Evolutionary conservation across 176 grass and related monocot species (phyloP).

Genomic region (Avena atlantica): DNA sequence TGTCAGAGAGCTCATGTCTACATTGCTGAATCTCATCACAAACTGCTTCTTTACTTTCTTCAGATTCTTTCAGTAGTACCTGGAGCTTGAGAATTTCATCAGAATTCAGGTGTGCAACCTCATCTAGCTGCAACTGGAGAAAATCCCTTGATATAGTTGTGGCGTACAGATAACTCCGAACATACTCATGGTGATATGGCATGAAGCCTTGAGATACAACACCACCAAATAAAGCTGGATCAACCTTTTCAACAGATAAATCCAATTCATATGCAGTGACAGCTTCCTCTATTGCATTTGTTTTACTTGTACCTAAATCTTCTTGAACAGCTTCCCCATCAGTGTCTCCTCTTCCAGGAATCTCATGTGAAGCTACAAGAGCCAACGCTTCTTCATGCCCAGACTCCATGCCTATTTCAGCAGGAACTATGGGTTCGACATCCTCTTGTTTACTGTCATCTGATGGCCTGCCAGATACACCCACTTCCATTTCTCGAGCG

Average conservation of each 20-base stretch:
- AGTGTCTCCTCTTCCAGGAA: slow-evolving; percentile 35
- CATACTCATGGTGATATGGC: slow-evolving; percentile 55
- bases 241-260: slow-evolving; percentile 44
- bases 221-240: slow-evolving; percentile 35
- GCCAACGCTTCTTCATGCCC: slow-evolving; percentile 25
- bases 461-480: slow-evolving; percentile 38
- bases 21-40: slow-evolving; percentile 65
- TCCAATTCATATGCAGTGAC: slow-evolving; percentile 32
- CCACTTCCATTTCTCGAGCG: slow-evolving; percentile 16
- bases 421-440: not conserved
- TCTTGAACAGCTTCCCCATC: slow-evolving; percentile 45
- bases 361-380: slow-evolving; percentile 28
- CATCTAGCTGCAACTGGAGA: slow-evolving; percentile 75
- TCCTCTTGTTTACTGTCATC: slow-evolving; percentile 39
- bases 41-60: slow-evolving; percentile 51
- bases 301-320: slow-evolving; percentile 26
- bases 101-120: slow-evolving; percentile 50
- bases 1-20: slow-evolving; percentile 59
- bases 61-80: slow-evolving; percentile 56
- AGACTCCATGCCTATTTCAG: slow-evolving; percentile 16
- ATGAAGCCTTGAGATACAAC: not conserved
- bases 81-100: slow-evolving; percentile 54
- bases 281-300: slow-evolving; percentile 44
- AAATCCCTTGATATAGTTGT: slow-evolving; percentile 67
- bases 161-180: slow-evolving; percentile 68